Conservation (phyloP, 257 asterid species). For the Solanum paucissectum region DNA sequence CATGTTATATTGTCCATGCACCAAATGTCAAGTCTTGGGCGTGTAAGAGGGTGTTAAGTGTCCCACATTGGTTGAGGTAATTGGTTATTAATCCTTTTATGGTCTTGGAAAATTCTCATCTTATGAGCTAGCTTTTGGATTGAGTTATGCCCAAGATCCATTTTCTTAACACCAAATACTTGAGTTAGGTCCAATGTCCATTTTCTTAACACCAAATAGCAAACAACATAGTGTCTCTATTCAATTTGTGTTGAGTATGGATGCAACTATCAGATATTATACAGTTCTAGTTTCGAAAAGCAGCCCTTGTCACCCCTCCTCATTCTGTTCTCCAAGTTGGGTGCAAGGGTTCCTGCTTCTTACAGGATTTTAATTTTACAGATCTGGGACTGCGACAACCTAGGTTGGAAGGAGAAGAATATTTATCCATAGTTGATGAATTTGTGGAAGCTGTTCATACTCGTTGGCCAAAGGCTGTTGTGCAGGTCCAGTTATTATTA, state of each 20-base stretch:
- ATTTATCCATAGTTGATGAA: constrained; percentile 82
- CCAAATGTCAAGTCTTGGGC: neutral
- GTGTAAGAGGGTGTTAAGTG: neutral
- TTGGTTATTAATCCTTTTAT: neutral
- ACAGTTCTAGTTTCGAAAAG: neutral
- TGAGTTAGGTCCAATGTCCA: neutral
- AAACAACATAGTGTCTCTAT: neutral
- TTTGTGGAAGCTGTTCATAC: constrained; percentile 99
- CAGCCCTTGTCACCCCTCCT: neutral
- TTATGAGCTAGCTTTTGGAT: neutral
- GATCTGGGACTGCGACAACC: constrained; percentile 95
- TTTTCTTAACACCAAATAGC: neutral
- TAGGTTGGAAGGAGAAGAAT: constrained; percentile 97
- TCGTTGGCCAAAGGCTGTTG: constrained; percentile 99
- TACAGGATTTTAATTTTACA: constrained; percentile 31
- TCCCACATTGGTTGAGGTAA: neutral
- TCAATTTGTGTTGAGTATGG: neutral
- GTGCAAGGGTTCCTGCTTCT: neutral
- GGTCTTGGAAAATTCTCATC: neutral
- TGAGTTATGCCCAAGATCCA: neutral
- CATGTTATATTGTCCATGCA: neutral
- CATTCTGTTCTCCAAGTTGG: neutral
- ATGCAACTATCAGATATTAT: neutral
- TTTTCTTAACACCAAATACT: neutral
- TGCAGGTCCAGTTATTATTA: constrained; percentile 56